Percentiles rank a stretch among this genome's conserved stretches.
These are phyloP conservation scores for Phytopythium delawarense DNA, from an alignment of 352 stramenopile genomes.

Conservation along the genomic window DNA sequence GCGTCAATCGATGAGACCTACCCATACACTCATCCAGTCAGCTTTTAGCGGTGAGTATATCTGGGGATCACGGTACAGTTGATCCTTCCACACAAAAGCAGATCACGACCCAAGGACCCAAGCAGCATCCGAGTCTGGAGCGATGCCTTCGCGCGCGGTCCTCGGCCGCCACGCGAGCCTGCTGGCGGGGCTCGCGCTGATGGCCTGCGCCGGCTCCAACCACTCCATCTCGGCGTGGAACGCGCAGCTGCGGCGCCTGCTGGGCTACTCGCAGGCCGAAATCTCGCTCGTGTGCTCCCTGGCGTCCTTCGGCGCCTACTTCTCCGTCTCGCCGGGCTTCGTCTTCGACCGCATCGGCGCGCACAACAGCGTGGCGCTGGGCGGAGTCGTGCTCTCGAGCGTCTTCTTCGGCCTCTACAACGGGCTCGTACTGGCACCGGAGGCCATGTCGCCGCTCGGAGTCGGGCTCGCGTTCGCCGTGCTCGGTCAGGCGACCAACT, in stretches of 20 bases:
- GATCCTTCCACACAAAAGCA: neutral
- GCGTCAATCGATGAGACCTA: neutral
- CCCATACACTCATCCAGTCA: neutral
- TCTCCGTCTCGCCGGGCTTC: constrained; percentile 59
- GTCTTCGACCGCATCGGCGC: constrained; percentile 67
- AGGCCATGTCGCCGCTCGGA: constrained; percentile 35
- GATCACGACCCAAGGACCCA: neutral
- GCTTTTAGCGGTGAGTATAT: neutral
- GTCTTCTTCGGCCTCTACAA: constrained; percentile 44
- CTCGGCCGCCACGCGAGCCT: constrained; percentile 45
- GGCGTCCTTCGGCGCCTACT: constrained; percentile 76
- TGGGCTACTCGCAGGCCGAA: constrained; percentile 64
- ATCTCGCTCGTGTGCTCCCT: constrained; percentile 79
- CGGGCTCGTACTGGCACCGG: constrained; percentile 26
- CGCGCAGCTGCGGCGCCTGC: constrained; percentile 45
- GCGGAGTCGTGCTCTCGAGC: constrained; percentile 26
- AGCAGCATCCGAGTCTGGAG: neutral
- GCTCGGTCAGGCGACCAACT: constrained; percentile 60
- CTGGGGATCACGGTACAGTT: neutral
- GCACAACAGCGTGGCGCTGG: constrained; percentile 49
- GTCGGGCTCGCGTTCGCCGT: constrained; percentile 53
- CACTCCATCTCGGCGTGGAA: constrained; percentile 82
- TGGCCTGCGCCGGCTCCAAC: constrained; percentile 60
- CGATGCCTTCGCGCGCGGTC: neutral
- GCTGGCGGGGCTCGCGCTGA: constrained; percentile 45